Evolutionary conservation across 2,329 filamentous ascomycete species (phyloP).

Genomic region (Sporothrix brunneoviolacea): DNA sequence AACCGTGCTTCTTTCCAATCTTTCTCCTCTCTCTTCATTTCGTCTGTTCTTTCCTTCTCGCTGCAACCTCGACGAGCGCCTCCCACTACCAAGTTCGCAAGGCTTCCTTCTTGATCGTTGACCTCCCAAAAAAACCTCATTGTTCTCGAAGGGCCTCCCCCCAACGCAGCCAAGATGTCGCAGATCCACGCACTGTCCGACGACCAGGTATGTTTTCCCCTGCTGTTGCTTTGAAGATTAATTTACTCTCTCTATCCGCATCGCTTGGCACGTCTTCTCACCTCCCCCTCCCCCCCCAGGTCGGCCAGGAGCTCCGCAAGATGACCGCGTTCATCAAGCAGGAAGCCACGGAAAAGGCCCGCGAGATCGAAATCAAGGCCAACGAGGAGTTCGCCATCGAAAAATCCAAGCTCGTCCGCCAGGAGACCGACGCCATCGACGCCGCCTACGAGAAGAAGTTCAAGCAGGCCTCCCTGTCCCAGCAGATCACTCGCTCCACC

Average conservation of each 20-base stretch:
- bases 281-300: slow-evolving; percentile 45
- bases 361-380: slow-evolving; percentile 96
- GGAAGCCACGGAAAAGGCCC: slow-evolving; percentile 93
- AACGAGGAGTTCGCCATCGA: slow-evolving; percentile 99
- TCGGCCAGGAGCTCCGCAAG: slow-evolving; percentile 97
- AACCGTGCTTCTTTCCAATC: background rate
- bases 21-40: background rate
- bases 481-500: slow-evolving; percentile 96
- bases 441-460: slow-evolving; percentile 95
- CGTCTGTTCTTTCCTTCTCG: background rate
- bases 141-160: slow-evolving; percentile 13
- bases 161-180: slow-evolving; percentile 63
- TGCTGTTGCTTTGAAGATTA: background rate
- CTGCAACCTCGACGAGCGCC: background rate
- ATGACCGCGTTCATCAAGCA: slow-evolving; percentile 99
- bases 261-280: background rate
- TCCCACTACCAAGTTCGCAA: too few relatives aligned
- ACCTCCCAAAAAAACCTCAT: slow-evolving; percentile 17
- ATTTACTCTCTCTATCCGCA: too few relatives aligned
- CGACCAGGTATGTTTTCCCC: slow-evolving; percentile 67
- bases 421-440: slow-evolving; percentile 92
- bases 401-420: slow-evolving; percentile 95
- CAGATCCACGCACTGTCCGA: slow-evolving; percentile 92
- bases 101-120: too few relatives aligned
- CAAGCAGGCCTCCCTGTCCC: slow-evolving; percentile 96